Conservation (phyloP, 768 basidiomycete genomes). For the Termitomyces sp. region DNA sequence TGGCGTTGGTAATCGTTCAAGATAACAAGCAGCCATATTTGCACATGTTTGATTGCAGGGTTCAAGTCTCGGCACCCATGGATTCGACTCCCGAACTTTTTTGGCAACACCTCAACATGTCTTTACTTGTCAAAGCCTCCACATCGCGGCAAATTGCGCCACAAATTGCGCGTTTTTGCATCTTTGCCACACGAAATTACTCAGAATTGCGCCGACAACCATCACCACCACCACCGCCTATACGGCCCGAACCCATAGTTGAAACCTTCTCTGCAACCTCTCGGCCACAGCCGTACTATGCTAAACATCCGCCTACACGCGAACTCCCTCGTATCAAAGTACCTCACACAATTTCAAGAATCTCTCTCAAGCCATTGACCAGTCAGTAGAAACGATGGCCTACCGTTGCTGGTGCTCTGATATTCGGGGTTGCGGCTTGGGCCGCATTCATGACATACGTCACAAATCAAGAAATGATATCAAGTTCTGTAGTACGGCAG, state of each 20-base stretch:
- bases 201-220: constrained; percentile 14
- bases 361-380: neutral
- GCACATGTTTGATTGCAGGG: constrained; percentile 1
- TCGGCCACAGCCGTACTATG: constrained; percentile 31
- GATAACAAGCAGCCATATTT: constrained; percentile 6
- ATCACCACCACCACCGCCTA: constrained; percentile 10
- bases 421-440: constrained; percentile 58
- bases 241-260: constrained; percentile 12
- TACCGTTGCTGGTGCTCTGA: constrained; percentile 38
- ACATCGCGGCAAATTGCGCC: constrained; percentile 5
- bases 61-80: neutral
- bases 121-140: constrained; percentile 2
- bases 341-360: neutral
- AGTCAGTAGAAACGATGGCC: constrained; percentile 51
- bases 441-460: constrained; percentile 61
- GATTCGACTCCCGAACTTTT: neutral
- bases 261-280: constrained; percentile 26
- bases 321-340: constrained; percentile 34
- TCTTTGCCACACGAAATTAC: constrained; percentile 5
- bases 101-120: constrained; percentile 3
- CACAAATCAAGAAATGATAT: constrained; percentile 73
- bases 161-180: neutral
- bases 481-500: constrained; percentile 67
- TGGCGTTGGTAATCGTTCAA: constrained; percentile 2
- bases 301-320: constrained; percentile 20